Evolutionary conservation across 106 monocot species (phyloP).

Genomic region (Vanilla planifolia): DNA sequence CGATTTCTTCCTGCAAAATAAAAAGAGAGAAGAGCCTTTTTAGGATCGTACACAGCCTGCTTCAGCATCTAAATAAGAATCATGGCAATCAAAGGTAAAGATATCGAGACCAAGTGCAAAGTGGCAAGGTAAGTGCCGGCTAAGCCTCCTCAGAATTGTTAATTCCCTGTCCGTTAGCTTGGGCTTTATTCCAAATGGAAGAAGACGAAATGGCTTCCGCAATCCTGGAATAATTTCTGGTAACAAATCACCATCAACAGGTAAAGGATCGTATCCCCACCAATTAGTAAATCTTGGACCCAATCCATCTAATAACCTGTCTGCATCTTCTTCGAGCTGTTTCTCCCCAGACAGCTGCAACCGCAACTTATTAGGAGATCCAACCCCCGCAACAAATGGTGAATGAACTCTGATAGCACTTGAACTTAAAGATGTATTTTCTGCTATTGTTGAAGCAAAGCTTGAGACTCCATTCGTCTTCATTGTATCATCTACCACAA

Average conservation of each 20-base stretch:
- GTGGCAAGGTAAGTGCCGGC: conserved; percentile 78
- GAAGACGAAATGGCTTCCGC: conserved; percentile 82
- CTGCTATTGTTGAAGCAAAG: background rate
- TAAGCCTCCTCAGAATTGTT: conserved; percentile 76
- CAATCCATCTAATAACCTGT: conserved; percentile 73
- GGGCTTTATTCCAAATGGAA: conserved; percentile 81
- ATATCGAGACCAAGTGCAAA: conserved; percentile 69
- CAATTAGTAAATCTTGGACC: conserved; percentile 94
- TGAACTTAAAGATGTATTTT: conserved; percentile 10
- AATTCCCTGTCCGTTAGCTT: conserved; percentile 83
- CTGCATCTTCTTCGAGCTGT: conserved; percentile 72
- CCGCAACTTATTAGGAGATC: conserved; percentile 64
- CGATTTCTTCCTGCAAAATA: conserved; percentile 64
- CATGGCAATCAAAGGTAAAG: conserved; percentile 1
- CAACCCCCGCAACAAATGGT: conserved; percentile 63
- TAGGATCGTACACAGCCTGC: background rate
- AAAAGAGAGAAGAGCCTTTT: background rate
- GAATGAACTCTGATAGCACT: conserved; percentile 5
- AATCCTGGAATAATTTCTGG: conserved; percentile 73
- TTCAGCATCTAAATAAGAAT: background rate
- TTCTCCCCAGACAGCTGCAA: conserved; percentile 71
- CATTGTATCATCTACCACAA: too few species aligned
- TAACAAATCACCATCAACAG: conserved; percentile 91
- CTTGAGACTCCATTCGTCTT: background rate
- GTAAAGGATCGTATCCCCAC: conserved; percentile 89